Evolutionary conservation across 345 rosid genomes (phyloP).

Genomic region (Eucalyptus leucophloia): DNA sequence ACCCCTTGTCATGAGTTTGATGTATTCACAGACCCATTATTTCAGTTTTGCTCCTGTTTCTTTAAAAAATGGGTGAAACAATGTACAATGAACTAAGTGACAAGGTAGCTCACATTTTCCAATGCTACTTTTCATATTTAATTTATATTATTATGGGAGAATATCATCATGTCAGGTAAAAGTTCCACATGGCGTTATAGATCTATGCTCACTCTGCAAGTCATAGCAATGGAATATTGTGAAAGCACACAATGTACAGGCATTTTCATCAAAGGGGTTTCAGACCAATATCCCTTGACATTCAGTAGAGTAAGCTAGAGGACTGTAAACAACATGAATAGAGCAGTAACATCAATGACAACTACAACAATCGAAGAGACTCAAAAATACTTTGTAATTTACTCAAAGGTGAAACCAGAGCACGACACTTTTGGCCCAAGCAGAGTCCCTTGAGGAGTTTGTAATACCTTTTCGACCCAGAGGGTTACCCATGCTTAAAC

Average conservation of each 20-base stretch:
- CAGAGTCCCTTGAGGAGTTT: not conserved
- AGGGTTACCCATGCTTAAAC: not conserved
- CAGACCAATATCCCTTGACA: not conserved
- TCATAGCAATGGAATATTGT: not conserved
- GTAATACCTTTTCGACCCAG: not conserved
- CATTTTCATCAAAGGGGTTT: not conserved
- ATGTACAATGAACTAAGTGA: not conserved
- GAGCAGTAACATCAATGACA: not conserved
- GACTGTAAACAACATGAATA: not conserved
- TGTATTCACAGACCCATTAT: not conserved
- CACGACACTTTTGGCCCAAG: not conserved
- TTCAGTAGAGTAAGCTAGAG: not conserved
- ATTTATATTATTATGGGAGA: not conserved
- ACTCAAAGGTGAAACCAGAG: not conserved
- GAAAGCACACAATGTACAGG: not conserved
- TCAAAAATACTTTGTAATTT: not conserved
- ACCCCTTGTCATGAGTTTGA: not conserved
- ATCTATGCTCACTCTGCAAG: not conserved
- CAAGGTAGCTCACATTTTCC: not conserved
- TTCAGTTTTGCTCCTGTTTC: not conserved
- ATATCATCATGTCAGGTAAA: not conserved
- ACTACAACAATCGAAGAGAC: not conserved
- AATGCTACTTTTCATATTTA: not conserved
- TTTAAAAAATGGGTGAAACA: not conserved
- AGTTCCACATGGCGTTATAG: not conserved